phyloP scores from a whole-genome alignment of 441 rosid genomes.

The Populus hybrid region DNA sequence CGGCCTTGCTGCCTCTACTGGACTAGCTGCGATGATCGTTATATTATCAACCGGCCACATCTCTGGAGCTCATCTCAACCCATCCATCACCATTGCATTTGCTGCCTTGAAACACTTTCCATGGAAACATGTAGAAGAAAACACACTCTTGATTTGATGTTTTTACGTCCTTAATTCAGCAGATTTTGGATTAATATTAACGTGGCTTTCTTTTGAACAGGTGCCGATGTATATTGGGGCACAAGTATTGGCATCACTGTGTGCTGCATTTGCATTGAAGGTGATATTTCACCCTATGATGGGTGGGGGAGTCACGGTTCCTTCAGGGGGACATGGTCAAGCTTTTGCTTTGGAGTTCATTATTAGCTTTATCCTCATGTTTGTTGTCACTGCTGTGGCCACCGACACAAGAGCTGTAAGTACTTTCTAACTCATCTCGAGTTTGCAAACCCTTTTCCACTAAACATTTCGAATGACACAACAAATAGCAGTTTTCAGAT shows the following conservation, averaged over 20 bases:
- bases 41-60: constrained; percentile 84
- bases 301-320: constrained; percentile 81
- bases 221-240: constrained; percentile 76
- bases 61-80: constrained; percentile 95
- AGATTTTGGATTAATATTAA: neutral
- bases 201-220: constrained; percentile 21
- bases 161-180: neutral
- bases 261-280: constrained; percentile 74
- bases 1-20: constrained; percentile 70
- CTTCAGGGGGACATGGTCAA: constrained; percentile 53
- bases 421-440: neutral
- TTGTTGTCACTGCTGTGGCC: constrained; percentile 74
- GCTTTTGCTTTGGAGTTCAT: constrained; percentile 80
- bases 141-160: neutral
- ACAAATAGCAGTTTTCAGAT: neutral
- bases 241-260: constrained; percentile 65
- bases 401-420: constrained; percentile 89
- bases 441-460: neutral
- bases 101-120: constrained; percentile 83
- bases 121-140: constrained; percentile 63
- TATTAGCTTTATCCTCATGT: constrained; percentile 82
- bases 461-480: neutral
- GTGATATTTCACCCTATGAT: constrained; percentile 59
- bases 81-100: constrained; percentile 71
- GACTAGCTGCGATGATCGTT: constrained; percentile 78